These are phyloP conservation scores for Sergeia podlipaevii DNA, from an alignment of 208 protist species.

Conservation along the genomic window DNA sequence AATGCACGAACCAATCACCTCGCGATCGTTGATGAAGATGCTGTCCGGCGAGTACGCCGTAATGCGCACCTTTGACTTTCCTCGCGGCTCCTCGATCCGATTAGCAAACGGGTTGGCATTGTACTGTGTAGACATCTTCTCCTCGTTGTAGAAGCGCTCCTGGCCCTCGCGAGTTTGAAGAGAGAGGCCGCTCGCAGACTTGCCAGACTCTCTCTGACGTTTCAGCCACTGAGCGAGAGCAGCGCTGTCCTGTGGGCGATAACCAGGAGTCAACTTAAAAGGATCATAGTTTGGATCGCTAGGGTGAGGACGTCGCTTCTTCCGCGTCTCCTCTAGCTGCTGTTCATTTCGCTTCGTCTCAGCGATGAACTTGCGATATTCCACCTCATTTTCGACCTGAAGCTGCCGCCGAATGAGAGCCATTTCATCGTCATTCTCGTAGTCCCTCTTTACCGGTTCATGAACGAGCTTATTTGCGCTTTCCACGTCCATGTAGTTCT, in stretches of 20 bases:
- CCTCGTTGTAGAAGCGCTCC: constrained; percentile 89
- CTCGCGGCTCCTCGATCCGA: constrained; percentile 72
- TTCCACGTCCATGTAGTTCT: constrained; percentile 70
- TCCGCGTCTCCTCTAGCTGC: constrained; percentile 47
- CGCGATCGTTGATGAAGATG: constrained; percentile 86
- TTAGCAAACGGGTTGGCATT: constrained; percentile 83
- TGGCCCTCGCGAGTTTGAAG: constrained; percentile 80
- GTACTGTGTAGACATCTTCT: constrained; percentile 92
- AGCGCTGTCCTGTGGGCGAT: constrained; percentile 78
- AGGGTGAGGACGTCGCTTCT: constrained; percentile 72
- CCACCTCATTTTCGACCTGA: constrained; percentile 83
- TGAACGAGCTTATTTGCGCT: constrained; percentile 56
- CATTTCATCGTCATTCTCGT: constrained; percentile 83
- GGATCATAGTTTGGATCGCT: constrained; percentile 88
- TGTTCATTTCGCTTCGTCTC: constrained; percentile 75
- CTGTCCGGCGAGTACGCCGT: constrained; percentile 88
- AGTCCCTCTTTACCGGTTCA: constrained; percentile 51
- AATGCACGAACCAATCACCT: constrained; percentile 90
- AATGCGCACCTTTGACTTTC: constrained; percentile 65
- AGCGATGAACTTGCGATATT: constrained; percentile 85
- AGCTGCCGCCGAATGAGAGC: constrained; percentile 75
- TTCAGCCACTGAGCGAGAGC: constrained; percentile 87
- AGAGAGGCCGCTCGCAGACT: constrained; percentile 62
- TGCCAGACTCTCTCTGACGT: constrained; percentile 79
- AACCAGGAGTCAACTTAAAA: constrained; percentile 81